Evolutionary conservation across 1,284 basidiomycete species (phyloP).

Genomic region (Taiwanofungus camphoratus): DNA sequence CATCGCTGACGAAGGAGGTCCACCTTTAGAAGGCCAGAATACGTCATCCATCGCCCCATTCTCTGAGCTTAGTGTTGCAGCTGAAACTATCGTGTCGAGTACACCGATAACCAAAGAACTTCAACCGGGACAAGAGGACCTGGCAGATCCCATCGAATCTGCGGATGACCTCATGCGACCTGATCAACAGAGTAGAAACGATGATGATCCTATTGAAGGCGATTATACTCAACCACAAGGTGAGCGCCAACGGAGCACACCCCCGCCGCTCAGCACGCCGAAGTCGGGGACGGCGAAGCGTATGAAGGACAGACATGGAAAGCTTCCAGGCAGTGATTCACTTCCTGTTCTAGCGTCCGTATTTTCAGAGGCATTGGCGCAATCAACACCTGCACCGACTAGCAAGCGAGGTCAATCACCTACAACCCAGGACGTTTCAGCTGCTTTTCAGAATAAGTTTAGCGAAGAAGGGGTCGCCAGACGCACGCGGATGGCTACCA

Average conservation of each 20-base stretch:
- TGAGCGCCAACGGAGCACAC: slow-evolving; percentile 5
- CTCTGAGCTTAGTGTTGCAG: not conserved
- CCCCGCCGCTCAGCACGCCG: slow-evolving; percentile 20
- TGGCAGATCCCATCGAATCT: slow-evolving; percentile 17
- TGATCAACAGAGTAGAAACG: slow-evolving; percentile 4
- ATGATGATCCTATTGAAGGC: slow-evolving; percentile 17
- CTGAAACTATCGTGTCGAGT: not conserved
- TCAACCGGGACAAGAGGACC: slow-evolving; percentile 3
- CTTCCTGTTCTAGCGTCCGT: slow-evolving; percentile 7
- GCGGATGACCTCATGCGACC: slow-evolving; percentile 11
- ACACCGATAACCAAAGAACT: not conserved
- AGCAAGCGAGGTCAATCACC: not conserved
- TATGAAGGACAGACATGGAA: slow-evolving; percentile 34
- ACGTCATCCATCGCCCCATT: not conserved
- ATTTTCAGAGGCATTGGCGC: not conserved
- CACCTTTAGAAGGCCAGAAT: too few relatives aligned
- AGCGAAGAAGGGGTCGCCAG: slow-evolving; percentile 4
- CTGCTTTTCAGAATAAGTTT: not conserved
- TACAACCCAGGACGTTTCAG: not conserved
- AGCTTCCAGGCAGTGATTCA: slow-evolving; percentile 16
- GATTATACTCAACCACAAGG: slow-evolving; percentile 2
- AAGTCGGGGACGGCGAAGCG: slow-evolving; percentile 27
- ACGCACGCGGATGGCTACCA: slow-evolving; percentile 4
- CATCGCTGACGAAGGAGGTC: too few relatives aligned
- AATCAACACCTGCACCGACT: slow-evolving; percentile 3